Percentiles rank a stretch among this genome's conserved stretches.
Conservation (phyloP, 2,329 filamentous ascomycete species). For the Ampelomyces quisqualis region DNA sequence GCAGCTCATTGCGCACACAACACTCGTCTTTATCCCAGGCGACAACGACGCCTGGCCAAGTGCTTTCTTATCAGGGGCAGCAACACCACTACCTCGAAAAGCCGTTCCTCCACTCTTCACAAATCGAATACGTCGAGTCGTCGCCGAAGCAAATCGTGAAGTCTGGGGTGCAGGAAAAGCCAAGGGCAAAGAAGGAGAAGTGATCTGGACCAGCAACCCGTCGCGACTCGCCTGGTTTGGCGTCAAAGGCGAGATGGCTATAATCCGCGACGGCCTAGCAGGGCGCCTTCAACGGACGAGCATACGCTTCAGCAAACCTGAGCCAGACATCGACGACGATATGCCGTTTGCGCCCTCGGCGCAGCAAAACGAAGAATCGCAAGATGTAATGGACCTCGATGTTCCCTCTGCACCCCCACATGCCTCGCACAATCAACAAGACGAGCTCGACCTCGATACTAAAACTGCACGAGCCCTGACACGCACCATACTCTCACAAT, state of each 20-base stretch:
- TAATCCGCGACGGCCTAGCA: constrained; percentile 85
- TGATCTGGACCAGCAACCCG: constrained; percentile 87
- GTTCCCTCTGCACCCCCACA: constrained; percentile 15
- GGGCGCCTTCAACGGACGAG: constrained; percentile 74
- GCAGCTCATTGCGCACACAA: constrained; percentile 71
- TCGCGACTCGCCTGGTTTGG: constrained; percentile 81
- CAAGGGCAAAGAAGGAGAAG: constrained; percentile 63
- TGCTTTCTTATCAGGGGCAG: constrained; percentile 74
- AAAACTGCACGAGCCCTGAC: constrained; percentile 72
- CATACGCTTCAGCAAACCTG: constrained; percentile 64
- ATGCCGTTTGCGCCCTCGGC: constrained; percentile 20
- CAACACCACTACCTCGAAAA: constrained; percentile 68
- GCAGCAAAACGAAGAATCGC: constrained; percentile 11
- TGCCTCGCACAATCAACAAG: constrained; percentile 14
- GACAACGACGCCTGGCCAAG: constrained; percentile 98
- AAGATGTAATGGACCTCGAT: constrained; percentile 52
- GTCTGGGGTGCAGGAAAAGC: constrained; percentile 48
- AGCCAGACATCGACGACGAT: constrained; percentile 38
- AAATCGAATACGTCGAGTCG: constrained; percentile 76
- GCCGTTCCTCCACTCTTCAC: constrained; percentile 87
- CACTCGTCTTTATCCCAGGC: constrained; percentile 90
- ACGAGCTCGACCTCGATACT: constrained; percentile 32
- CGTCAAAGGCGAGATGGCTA: constrained; percentile 78
- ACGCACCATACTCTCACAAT: constrained; percentile 89
- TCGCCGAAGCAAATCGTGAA: constrained; percentile 75